Conservation (phyloP, 2,329 filamentous ascomycete species). For the Colletotrichum somersetense region DNA sequence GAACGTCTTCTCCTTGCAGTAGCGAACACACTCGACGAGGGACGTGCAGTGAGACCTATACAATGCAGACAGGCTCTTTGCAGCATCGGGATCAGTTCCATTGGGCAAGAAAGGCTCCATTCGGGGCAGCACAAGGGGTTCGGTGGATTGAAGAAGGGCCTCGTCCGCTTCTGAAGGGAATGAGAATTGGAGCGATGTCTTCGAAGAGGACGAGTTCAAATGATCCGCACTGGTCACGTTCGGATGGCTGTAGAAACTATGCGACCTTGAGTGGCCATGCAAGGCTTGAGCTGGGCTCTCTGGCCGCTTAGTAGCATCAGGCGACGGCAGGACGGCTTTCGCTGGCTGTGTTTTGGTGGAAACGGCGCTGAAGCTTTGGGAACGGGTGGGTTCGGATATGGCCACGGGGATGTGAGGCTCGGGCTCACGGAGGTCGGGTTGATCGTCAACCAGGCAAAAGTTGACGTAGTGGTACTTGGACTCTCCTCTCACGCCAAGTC, state of each 20-base stretch:
- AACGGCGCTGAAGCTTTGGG: constrained; percentile 65
- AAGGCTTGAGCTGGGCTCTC: constrained; percentile 32
- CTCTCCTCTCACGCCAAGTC: constrained; percentile 92
- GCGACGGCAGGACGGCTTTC: constrained; percentile 47
- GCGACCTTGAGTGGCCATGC: constrained; percentile 51
- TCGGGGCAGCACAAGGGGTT: constrained; percentile 83
- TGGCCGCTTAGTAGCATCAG: constrained; percentile 45
- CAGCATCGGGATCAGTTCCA: constrained; percentile 88
- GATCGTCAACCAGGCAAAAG: constrained; percentile 71
- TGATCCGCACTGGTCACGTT: constrained; percentile 69
- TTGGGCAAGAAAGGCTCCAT: constrained; percentile 85
- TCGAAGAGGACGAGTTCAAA: constrained; percentile 68
- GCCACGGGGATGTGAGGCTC: constrained; percentile 61
- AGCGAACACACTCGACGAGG: constrained; percentile 93
- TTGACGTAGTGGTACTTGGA: constrained; percentile 97
- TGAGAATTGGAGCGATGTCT: constrained; percentile 69
- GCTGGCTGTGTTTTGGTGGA: constrained; percentile 43
- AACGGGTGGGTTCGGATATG: constrained; percentile 63
- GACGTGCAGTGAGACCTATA: constrained; percentile 97
- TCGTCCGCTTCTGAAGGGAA: constrained; percentile 72
- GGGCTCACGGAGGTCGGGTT: constrained; percentile 61
- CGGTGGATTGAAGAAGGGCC: constrained; percentile 69
- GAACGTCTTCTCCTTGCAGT: constrained; percentile 96
- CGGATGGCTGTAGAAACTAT: constrained; percentile 72
- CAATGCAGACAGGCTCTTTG: constrained; percentile 85